phyloP scores from a whole-genome alignment of 1,139 yeast species.

The Zygosaccharomyces pseudobailii region DNA sequence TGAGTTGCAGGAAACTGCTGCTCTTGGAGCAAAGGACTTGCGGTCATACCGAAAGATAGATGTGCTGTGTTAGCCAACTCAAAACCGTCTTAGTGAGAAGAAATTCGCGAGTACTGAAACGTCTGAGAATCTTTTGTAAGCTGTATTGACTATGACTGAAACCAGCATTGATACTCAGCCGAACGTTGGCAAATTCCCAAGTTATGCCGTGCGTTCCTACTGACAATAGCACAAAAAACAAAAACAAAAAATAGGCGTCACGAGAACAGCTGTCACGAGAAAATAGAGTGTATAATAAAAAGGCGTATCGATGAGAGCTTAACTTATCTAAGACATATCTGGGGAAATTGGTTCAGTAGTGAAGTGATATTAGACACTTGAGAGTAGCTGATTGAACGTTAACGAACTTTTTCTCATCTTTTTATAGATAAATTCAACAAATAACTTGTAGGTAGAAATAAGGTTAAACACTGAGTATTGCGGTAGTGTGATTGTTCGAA shows the following conservation, averaged over 20 bases:
- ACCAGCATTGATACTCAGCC: background rate
- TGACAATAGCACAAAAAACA: background rate
- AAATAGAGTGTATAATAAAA: background rate
- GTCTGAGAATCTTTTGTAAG: background rate
- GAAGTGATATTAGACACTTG: too few species aligned
- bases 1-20: constrained; percentile 17
- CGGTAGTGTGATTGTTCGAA: too few species aligned
- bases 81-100: background rate
- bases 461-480: too few species aligned
- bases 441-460: too few species aligned
- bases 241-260: background rate
- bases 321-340: too few species aligned
- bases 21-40: constrained; percentile 9
- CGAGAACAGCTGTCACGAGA: background rate
- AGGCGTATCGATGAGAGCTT: too few species aligned
- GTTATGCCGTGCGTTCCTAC: background rate
- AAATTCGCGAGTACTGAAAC: background rate
- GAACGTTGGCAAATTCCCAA: background rate
- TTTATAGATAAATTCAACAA: too few species aligned
- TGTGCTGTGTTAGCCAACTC: background rate
- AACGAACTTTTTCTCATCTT: too few species aligned
- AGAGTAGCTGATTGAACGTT: too few species aligned
- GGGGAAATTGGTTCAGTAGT: too few species aligned
- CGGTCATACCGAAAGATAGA: constrained; percentile 4
- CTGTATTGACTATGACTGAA: background rate